Base-by-base conservation (phyloP, 163 green algal species). In the Prototheca cutis region DNA sequence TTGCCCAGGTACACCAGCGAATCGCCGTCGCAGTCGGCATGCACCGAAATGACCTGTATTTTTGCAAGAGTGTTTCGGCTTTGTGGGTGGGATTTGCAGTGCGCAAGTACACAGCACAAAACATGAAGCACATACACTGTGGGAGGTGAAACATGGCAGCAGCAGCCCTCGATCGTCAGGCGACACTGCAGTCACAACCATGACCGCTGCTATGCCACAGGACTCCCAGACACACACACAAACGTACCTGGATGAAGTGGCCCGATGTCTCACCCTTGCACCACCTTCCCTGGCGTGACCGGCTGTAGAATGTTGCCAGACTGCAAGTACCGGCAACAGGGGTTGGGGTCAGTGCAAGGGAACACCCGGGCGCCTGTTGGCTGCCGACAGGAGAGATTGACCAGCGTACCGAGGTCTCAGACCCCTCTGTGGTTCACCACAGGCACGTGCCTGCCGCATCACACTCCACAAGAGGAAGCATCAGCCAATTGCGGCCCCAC, bases 231-330 rank as follows among this genome's bases (percentile, higher is more conserved):
- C n/a, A n/a, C n/a, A n/a, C n/a, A n/a, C n/a, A n/a, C n/a, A n/a
- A n/a, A n/a, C n/a, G n/a, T n/a, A 90, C 87, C n/a, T 91, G 71
- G 71, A 99, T 96, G 71, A 88, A 98, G 73, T 97, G 84, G 2
- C 84, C 85, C 2, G 81, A 94, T 2, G 88, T 98, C 74, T 99
- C 93, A 4, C 93, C 93, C 67, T 99, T 99, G 75, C 90, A 98
- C 93, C 93, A 98, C 32, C 93, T 80, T 13, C 65, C 85, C 48
- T 87, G 80, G 17, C 91, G 70, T 4, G 84, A 95, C 29, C 93
- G 79, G 77, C 75, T 91, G 74, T 90, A 99, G 59, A 98, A 99
- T 15, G 93, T 98, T 17, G 88, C 92, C 18, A 95, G 69, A 57
- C 82, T 90, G 80, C 42, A 51, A 25, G 10, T 21, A 3, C 42